phyloP scores from a whole-genome alignment of 2,329 filamentous ascomycete genomes.

The Pleomassaria siparia region DNA sequence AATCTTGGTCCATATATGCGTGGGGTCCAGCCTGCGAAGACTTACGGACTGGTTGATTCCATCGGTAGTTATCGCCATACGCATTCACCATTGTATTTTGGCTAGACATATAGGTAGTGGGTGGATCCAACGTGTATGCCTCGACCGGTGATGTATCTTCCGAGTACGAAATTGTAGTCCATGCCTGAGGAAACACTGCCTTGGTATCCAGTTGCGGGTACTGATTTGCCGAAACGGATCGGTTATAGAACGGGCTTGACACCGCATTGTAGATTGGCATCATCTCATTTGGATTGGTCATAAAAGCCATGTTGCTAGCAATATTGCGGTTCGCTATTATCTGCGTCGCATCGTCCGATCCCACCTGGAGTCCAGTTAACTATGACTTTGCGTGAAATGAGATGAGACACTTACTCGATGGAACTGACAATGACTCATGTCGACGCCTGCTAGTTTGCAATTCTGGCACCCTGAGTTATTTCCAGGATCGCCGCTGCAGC shows the following conservation, averaged over 20 bases:
- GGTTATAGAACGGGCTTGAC: slow-evolving; percentile 16
- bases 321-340: slow-evolving; percentile 20
- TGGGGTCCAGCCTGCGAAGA: slow-evolving; percentile 9
- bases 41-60: slow-evolving; percentile 17
- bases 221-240: slow-evolving; percentile 12
- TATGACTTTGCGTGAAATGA: neutral
- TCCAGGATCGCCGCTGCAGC: slow-evolving; percentile 83
- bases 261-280: slow-evolving; percentile 23
- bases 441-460: slow-evolving; percentile 73
- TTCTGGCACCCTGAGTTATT: slow-evolving; percentile 78
- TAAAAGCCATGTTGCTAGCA: slow-evolving; percentile 16
- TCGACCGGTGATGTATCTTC: slow-evolving; percentile 35
- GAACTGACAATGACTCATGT: slow-evolving; percentile 68
- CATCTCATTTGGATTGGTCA: slow-evolving; percentile 23
- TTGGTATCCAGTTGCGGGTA: slow-evolving; percentile 25
- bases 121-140: slow-evolving; percentile 25
- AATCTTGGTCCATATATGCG: slow-evolving; percentile 26
- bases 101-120: slow-evolving; percentile 20
- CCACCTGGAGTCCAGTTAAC: slow-evolving; percentile 26
- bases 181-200: slow-evolving; percentile 19
- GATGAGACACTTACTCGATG: slow-evolving; percentile 61
- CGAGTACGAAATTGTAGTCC: slow-evolving; percentile 26
- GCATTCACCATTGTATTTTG: slow-evolving; percentile 14
- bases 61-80: slow-evolving; percentile 22
- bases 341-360: slow-evolving; percentile 29